Percentiles rank a stretch among this genome's conserved stretches.
Evolutionary conservation across 139 green algal genomes (phyloP).

Genomic region (Chlorella vulgaris): DNA sequence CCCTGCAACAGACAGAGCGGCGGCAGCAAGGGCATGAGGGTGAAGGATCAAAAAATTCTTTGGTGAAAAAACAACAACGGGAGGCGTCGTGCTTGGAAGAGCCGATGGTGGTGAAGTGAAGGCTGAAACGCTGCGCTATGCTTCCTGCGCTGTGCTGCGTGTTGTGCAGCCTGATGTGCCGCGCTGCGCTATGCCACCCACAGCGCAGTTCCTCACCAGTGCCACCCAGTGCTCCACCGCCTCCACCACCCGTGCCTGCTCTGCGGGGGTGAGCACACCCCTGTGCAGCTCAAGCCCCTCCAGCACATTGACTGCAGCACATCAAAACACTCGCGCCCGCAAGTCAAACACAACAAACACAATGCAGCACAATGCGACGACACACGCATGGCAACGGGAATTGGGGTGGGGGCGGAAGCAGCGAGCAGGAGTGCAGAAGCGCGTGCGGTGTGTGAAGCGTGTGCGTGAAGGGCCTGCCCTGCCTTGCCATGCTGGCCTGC

Average conservation of each 20-base stretch:
- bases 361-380: neutral
- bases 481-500: too few relatives aligned
- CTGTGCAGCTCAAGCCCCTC: constrained; percentile 61
- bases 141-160: too few relatives aligned
- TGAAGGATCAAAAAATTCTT: neutral
- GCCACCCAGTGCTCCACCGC: constrained; percentile 43
- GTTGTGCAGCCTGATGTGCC: too few relatives aligned
- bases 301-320: constrained; percentile 42
- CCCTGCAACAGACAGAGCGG: neutral
- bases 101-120: neutral
- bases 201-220: constrained; percentile 13
- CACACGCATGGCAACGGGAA: too few relatives aligned
- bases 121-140: too few relatives aligned
- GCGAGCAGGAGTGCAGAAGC: too few relatives aligned
- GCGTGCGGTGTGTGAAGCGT: too few relatives aligned
- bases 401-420: too few relatives aligned
- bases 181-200: neutral
- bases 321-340: neutral
- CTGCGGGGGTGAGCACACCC: constrained; percentile 39
- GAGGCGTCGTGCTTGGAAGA: neutral
- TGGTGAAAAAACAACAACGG: too few relatives aligned
- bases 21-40: neutral
- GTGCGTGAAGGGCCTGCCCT: too few relatives aligned
- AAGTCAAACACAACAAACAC: too few relatives aligned
- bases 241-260: constrained; percentile 52